Evolutionary conservation across 495 filamentous ascomycete genomes (phyloP), one percentile per base, ranked within the genome.

Genomic region (Penicillium pulvis): DNA sequence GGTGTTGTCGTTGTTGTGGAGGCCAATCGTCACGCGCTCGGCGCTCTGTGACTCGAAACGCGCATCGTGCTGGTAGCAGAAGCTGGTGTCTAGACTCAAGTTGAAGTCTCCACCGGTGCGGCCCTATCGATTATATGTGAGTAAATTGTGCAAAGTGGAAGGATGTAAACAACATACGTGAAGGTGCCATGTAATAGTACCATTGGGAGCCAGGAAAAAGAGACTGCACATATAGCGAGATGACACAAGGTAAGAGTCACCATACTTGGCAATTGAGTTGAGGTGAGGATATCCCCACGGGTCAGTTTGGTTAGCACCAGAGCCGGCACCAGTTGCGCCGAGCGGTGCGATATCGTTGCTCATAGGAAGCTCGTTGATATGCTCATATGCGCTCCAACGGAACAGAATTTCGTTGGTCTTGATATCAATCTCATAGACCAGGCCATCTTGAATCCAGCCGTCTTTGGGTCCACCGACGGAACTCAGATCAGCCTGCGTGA

Each of bases 371-470:
- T 74, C 56, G 17, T 51, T 33, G 14, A 56, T 19, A 41, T 58
- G 56, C 35, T 60, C 57, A 6, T 50, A 57, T 10, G 74, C 62
- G 58, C 75, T 70, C 65, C 67, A 80, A 7, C 69, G 62, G 55
- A 74, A 77, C 8, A 75, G 23, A 11, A 78, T 56, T 5, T 74
- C 67, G 28, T 72, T 72, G 9, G 70, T 79, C n/a, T 67, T 65
- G 20, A 79, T 61, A 52, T 79, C 69, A 41, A 74, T 72, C 72
- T 83, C 81, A 55, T 80, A 79, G 31, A 82, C 59, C 10, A 81
- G 71, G 28, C 75, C 69, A 62, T 83, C 78, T 19, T 76, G 72
- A 23, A 83, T 74, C 77, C 79, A 83, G 43, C 81, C 81, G 55
- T 79, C 65, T 7, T 58, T 57, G 1, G 71, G 71, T 2, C 72